Conservation (phyloP, 768 basidiomycete genomes). For the Russula dissimulans region DNA sequence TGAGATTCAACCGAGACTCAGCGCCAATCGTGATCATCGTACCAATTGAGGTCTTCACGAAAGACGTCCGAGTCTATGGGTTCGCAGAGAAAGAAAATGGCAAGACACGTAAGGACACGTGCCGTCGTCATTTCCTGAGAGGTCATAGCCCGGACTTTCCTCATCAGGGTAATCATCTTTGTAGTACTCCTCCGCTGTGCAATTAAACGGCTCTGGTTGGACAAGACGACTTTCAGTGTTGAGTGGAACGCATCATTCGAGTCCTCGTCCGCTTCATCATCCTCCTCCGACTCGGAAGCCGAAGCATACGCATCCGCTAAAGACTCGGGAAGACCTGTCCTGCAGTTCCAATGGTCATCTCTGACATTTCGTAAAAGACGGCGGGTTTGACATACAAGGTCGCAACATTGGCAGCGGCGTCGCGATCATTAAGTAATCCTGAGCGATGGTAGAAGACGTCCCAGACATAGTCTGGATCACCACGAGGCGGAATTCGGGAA, state of each 20-base stretch:
- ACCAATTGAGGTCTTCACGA: neutral
- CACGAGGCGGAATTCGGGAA: neutral
- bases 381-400: slow-evolving; percentile 44
- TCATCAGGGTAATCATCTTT: slow-evolving; percentile 82
- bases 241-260: slow-evolving; percentile 53
- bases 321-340: slow-evolving; percentile 56
- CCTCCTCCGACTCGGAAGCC: slow-evolving; percentile 54
- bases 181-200: slow-evolving; percentile 69
- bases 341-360: slow-evolving; percentile 22
- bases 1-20: neutral
- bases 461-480: slow-evolving; percentile 66
- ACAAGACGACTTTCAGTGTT: neutral
- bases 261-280: slow-evolving; percentile 75
- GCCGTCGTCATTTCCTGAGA: slow-evolving; percentile 19
- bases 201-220: neutral
- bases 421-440: slow-evolving; percentile 50
- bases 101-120: neutral
- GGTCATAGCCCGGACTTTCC: slow-evolving; percentile 30
- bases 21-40: neutral
- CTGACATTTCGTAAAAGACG: neutral
- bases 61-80: slow-evolving; percentile 1
- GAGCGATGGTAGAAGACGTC: slow-evolving; percentile 75
- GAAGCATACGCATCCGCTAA: slow-evolving; percentile 40
- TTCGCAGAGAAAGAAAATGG: neutral
- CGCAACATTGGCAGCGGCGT: slow-evolving; percentile 43